These are phyloP conservation scores for Penicillium crustosum DNA, from an alignment of 2,329 filamentous ascomycete species.

Conservation along the genomic window DNA sequence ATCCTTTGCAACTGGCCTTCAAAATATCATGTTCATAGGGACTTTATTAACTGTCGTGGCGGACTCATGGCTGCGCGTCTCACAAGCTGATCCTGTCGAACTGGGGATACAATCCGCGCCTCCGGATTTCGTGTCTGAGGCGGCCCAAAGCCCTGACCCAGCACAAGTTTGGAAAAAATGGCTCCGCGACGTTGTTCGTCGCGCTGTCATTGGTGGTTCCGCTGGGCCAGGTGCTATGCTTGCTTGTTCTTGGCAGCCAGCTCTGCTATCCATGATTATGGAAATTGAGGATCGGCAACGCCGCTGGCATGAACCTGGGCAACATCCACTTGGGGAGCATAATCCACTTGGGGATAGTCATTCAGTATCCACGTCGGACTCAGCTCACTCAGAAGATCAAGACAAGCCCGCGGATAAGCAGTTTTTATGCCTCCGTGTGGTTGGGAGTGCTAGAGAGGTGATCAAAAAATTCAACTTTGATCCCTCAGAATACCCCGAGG, in stretches of 20 bases:
- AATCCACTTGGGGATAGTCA: no score
- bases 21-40: slow-evolving; percentile 50
- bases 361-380: neutral
- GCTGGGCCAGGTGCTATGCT: slow-evolving; percentile 24
- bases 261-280: slow-evolving; percentile 39
- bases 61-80: slow-evolving; percentile 46
- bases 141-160: slow-evolving; percentile 31
- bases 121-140: slow-evolving; percentile 29
- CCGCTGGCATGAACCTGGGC: slow-evolving; percentile 39
- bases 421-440: slow-evolving; percentile 36
- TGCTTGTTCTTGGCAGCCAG: slow-evolving; percentile 35
- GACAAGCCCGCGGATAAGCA: slow-evolving; percentile 28
- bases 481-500: slow-evolving; percentile 36
- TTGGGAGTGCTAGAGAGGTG: slow-evolving; percentile 35
- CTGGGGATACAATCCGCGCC: slow-evolving; percentile 39
- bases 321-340: slow-evolving; percentile 20
- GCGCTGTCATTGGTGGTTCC: slow-evolving; percentile 37
- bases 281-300: slow-evolving; percentile 46
- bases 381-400: neutral
- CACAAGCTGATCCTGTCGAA: slow-evolving; percentile 36
- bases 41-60: slow-evolving; percentile 47
- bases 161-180: slow-evolving; percentile 38
- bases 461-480: slow-evolving; percentile 39
- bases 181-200: slow-evolving; percentile 40
- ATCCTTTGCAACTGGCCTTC: slow-evolving; percentile 42